Percentiles rank a stretch among this genome's conserved stretches.
phyloP scores from a whole-genome alignment of 352 stramenopile genomes.

The Pythium catenulatum region DNA sequence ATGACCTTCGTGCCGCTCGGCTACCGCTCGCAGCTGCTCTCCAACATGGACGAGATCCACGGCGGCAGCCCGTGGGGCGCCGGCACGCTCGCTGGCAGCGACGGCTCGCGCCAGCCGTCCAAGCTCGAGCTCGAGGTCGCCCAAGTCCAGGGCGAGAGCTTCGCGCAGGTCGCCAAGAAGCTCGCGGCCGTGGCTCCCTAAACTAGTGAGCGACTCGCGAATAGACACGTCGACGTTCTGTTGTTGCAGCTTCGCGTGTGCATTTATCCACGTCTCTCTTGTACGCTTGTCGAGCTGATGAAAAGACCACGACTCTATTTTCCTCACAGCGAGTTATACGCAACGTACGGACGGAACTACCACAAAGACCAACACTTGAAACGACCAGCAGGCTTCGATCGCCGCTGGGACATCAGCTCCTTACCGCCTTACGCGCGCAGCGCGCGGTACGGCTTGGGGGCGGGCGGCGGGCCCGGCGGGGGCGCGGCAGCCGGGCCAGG shows the following conservation, averaged over 20 bases:
- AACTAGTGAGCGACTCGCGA: neutral
- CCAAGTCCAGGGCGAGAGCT: conserved; percentile 90
- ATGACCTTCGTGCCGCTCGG: conserved; percentile 95
- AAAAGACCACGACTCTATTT: too few species aligned
- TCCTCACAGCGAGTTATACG: too few species aligned
- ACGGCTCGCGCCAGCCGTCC: conserved; percentile 89
- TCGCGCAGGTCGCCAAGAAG: conserved; percentile 91
- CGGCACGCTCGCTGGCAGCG: conserved; percentile 87
- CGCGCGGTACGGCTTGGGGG: conserved; percentile 20
- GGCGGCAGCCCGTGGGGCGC: conserved; percentile 89
- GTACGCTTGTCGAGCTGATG: too few species aligned
- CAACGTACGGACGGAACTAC: too few species aligned
- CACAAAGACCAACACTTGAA: too few species aligned
- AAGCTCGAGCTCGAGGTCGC: conserved; percentile 90
- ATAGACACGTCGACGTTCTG: neutral
- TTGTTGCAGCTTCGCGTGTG: neutral
- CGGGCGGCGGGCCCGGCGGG: neutral
- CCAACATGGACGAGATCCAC: conserved; percentile 90
- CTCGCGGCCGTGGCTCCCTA: conserved; percentile 65
- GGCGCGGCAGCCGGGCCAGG: neutral
- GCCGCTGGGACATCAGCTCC: neutral
- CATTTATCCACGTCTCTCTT: too few species aligned
- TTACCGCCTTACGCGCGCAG: neutral
- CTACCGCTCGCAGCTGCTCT: conserved; percentile 78
- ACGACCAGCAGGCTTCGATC: too few species aligned